These are phyloP conservation scores for Coemansia sp. DNA, from an alignment of 192 early-diverging fungal species.

Conservation along the genomic window DNA sequence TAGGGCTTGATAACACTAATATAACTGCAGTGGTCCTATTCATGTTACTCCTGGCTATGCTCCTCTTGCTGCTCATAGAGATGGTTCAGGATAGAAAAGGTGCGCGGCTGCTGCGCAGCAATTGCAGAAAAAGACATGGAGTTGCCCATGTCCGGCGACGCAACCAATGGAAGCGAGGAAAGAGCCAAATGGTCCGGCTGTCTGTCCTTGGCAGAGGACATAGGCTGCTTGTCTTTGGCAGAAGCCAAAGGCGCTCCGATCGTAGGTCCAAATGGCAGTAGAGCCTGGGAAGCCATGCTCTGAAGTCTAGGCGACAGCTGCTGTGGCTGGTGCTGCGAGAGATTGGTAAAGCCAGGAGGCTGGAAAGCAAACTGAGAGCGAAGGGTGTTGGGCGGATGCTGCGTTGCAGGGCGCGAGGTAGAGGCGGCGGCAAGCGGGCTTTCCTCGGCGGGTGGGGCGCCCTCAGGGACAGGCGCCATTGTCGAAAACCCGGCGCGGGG, in stretches of 20 bases:
- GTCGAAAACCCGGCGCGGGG: conserved; percentile 2
- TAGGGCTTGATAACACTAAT: background rate
- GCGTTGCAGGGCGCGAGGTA: background rate
- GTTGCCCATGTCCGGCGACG: conserved; percentile 34
- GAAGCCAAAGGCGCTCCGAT: conserved; percentile 12
- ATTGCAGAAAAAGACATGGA: conserved; percentile 10
- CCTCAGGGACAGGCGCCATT: conserved; percentile 20
- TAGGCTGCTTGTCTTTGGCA: conserved; percentile 16
- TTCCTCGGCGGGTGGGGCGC: background rate
- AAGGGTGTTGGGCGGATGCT: background rate
- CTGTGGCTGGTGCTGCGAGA: conserved; percentile 8
- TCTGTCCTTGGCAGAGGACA: background rate
- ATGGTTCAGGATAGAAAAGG: conserved; percentile 46
- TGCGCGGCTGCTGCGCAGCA: conserved; percentile 12
- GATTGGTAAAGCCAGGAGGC: conserved; percentile 32
- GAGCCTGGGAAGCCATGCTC: conserved; percentile 33
- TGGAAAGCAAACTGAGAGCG: conserved; percentile 50
- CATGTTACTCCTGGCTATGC: background rate
- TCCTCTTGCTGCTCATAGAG: conserved; percentile 41
- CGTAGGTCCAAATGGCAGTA: conserved; percentile 49
- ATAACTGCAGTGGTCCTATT: background rate
- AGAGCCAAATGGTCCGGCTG: conserved; percentile 28
- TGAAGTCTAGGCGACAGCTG: conserved; percentile 10
- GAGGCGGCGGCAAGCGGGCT: background rate
- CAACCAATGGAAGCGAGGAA: conserved; percentile 43